phyloP scores from a whole-genome alignment of 345 rosid species.

The Salix exigua region DNA sequence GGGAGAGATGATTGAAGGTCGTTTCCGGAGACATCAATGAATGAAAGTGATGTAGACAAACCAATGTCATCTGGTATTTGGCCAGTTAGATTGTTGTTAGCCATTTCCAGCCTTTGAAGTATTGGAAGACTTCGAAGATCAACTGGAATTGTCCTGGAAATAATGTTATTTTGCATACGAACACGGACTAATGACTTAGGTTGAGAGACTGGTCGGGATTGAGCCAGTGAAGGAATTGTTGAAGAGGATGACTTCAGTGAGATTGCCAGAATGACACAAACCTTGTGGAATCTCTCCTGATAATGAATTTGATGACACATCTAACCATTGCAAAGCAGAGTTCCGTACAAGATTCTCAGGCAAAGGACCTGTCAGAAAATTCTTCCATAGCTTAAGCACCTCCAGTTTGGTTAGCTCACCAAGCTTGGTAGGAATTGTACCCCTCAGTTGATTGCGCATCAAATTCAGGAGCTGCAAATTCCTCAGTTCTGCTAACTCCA shows the following conservation, averaged over 20 bases:
- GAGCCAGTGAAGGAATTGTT: slow-evolving; percentile 79
- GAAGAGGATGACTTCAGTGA: slow-evolving; percentile 85
- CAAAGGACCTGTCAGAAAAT: no score
- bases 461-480: no score
- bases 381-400: no score
- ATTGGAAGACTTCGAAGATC: slow-evolving; percentile 62
- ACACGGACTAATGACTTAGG: slow-evolving; percentile 66
- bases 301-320: slow-evolving; percentile 71
- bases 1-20: no score
- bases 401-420: no score
- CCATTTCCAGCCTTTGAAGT: slow-evolving; percentile 79
- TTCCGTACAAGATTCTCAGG: slow-evolving; percentile 70
- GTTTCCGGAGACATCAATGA: no score
- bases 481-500: no score
- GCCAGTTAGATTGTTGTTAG: no score
- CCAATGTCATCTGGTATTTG: no score
- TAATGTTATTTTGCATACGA: slow-evolving; percentile 60
- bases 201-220: slow-evolving; percentile 53
- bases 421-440: no score
- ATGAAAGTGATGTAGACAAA: no score
- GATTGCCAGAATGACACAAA: slow-evolving; percentile 68
- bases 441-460: no score
- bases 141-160: slow-evolving; percentile 61
- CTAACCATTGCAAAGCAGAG: slow-evolving; percentile 81
- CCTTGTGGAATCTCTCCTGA: slow-evolving; percentile 67